Evolutionary conservation across 2,329 filamentous ascomycete genomes (phyloP), one percentile per base, ranked within the genome.

Genomic region (Apiospora sp.): DNA sequence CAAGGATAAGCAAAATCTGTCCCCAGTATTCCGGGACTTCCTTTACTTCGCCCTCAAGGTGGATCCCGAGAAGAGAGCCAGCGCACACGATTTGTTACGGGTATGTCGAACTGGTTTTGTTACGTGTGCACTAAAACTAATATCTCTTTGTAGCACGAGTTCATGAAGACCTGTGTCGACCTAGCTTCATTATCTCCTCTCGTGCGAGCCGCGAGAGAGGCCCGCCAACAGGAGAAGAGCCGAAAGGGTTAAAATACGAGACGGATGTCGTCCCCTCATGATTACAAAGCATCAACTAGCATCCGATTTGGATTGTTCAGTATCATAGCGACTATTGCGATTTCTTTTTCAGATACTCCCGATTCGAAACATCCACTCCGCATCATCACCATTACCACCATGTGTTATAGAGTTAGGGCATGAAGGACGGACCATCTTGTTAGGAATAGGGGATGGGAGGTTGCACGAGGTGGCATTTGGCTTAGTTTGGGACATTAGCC

Each of bases 51-150:
- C 96, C 7, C 88, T 99, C 71, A 97, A 97, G 87, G 96, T 99
- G 7, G 96, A 98, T 80, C 96, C 96, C 0, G 96, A 98, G 85
- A 98, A 98, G 90, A 89, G 96, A 83, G 95, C 95, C 51, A 98
- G 94, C 80, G 96, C 96, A 48, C 94, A 98, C 83, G 96, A 98
- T 86, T 85, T 99, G 74, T 87, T 99, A 78, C 92, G 94, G 86
- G 96, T 98, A 89, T 85, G 93, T 87, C 74, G 67, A 49, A 34
- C 46, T 76, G 68, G 76, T 80, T 72, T 72, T 78, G 58, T 10
- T 22, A 8, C 4, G 16, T 13, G 5, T 10, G 7, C 54, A 10
- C n/a, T 13, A 44, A 48, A 34, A 72, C 79, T 81, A 73, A 81
- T 72, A 58, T 27, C 24, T 34, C 37, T 74, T 54, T 68, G 12